Percentiles rank a stretch among this genome's conserved stretches.
phyloP scores from a whole-genome alignment of 1,284 basidiomycete genomes.

The Austroboletus niveus region DNA sequence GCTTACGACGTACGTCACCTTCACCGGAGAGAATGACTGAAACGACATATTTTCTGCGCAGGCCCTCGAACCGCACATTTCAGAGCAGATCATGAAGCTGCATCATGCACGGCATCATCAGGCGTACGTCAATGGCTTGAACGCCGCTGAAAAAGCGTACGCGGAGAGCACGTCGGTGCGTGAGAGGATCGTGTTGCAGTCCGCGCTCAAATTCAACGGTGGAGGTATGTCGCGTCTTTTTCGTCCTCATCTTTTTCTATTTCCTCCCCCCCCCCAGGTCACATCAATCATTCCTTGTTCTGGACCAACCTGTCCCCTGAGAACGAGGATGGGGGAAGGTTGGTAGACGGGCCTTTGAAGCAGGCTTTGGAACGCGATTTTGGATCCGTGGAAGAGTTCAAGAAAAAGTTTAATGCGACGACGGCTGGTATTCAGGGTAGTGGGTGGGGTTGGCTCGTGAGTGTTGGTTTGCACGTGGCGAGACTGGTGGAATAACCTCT shows the following conservation, averaged over 20 bases:
- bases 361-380: constrained; percentile 63
- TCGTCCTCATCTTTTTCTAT: constrained; percentile 57
- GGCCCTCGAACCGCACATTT: constrained; percentile 86
- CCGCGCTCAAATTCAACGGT: constrained; percentile 72
- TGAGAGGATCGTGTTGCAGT: constrained; percentile 76
- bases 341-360: constrained; percentile 67
- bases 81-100: constrained; percentile 77
- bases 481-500: constrained; percentile 27
- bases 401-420: constrained; percentile 70
- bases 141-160: constrained; percentile 74
- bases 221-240: constrained; percentile 55
- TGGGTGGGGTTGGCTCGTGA: constrained; percentile 85
- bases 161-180: constrained; percentile 63
- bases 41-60: constrained; percentile 15
- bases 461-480: neutral
- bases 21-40: neutral
- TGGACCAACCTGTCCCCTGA: constrained; percentile 84
- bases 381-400: constrained; percentile 69
- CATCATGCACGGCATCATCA: constrained; percentile 90
- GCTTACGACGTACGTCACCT: constrained; percentile 70
- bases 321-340: constrained; percentile 60
- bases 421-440: constrained; percentile 86
- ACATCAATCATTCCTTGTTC: constrained; percentile 92
- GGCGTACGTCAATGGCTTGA: constrained; percentile 73
- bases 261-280: constrained; percentile 43